Percentiles rank a stretch among this genome's conserved stretches.
Conservation (phyloP, 305 asterid genomes). For the Caryopteris hybrid region DNA sequence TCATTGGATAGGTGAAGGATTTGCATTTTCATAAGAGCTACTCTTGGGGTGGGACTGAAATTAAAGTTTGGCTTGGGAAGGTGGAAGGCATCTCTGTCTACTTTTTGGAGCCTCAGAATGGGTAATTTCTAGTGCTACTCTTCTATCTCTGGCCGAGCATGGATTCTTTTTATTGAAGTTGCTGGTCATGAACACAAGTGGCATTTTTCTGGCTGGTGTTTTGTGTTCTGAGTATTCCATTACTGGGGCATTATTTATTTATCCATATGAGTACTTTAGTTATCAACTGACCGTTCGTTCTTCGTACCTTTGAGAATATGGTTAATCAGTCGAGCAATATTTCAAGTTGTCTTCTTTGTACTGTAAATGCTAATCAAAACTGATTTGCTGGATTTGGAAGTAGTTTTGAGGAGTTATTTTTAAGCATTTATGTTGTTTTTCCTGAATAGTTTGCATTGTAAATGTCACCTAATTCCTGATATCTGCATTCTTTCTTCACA, state of each 20-base stretch:
- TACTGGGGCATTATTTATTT: neutral
- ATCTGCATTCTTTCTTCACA: neutral
- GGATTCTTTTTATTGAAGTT: neutral
- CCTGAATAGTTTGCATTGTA: neutral
- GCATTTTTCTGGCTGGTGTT: neutral
- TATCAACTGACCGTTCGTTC: conserved; percentile 11
- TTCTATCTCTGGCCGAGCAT: conserved; percentile 11
- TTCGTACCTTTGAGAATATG: neutral
- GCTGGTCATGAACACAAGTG: conserved; percentile 10
- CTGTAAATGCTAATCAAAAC: neutral
- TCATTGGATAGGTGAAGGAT: conserved; percentile 73
- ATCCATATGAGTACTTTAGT: neutral
- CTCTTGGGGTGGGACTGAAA: conserved; percentile 88
- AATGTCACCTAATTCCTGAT: neutral
- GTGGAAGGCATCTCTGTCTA: conserved; percentile 94
- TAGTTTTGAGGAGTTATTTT: neutral
- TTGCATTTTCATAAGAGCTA: conserved; percentile 71
- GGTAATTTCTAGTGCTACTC: conserved; percentile 50
- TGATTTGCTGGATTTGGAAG: neutral
- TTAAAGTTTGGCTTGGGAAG: conserved; percentile 92
- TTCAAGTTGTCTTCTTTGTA: neutral
- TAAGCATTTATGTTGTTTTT: neutral
- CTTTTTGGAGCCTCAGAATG: conserved; percentile 97
- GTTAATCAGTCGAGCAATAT: neutral
- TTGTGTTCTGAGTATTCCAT: neutral